Evolutionary conservation across 1,284 basidiomycete genomes (phyloP), one percentile per base, ranked within the genome.

Genomic region (Malassezia sp.): DNA sequence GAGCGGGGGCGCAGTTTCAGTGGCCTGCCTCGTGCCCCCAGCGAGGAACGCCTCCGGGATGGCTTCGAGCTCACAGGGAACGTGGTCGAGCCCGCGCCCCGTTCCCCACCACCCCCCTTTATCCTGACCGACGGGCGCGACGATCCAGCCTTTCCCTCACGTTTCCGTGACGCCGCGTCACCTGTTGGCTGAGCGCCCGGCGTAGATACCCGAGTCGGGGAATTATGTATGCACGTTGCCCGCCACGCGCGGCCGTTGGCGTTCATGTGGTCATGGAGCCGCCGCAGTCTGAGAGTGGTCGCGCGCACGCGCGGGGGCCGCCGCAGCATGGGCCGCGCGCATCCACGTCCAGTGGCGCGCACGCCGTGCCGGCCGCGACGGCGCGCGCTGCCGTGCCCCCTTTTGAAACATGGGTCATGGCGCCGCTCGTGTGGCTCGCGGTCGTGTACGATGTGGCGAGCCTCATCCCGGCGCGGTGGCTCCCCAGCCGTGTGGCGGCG

Each of bases 351-450:
- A 5, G n/a, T 17, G 21, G 34, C 34, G 20, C n/a, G 21, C 21
- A 20, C 6, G 34, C 21, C n/a, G 4, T 23, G 34, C 21, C 27
- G 5, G 22, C 6, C 27, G 27, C 27, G 9, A 28, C n/a, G 38
- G 39, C 28, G 20, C 24, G 15, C 23, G 18, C 18, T 11, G 18
- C 23, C 12, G 9, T 32, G 31, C 32, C 32, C 21, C 28, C 42
- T 3, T 47, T 29, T 21, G 45, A 47, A 38, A 20, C 14, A 6
- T 41, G 28, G 23, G 32, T 49, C 10, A 27, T 42, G 4, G n/a
- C 22, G 8, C 47, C 41, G 34, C 21, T 43, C 23, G 14, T 38
- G 14, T 15, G 29, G 14, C 9, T 28, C 5, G 31, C 41, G 2
- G 28, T 30, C 8, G 27, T 36, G 11, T 50, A 50, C 32, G 20